Evolutionary conservation across 352 stramenopile species (phyloP), one percentile per base, ranked within the genome.

Genomic region (Phytophthora sp.): DNA sequence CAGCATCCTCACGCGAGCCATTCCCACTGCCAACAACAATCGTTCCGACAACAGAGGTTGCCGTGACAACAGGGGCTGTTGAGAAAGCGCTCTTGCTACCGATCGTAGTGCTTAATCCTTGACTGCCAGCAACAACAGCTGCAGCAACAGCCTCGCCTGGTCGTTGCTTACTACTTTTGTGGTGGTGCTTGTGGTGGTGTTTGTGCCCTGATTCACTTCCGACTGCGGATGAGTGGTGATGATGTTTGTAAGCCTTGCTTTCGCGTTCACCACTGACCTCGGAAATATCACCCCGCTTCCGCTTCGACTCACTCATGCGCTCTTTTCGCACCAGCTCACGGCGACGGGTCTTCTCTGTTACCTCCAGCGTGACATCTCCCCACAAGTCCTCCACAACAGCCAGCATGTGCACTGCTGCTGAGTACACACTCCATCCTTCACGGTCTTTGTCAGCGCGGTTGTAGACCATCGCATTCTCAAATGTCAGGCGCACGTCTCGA

Each of bases 381-480:
- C 84, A 92, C 38, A 92, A 54, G 39, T 95, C 87, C 9, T 89
- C 84, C n/a, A 80, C 73, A 11, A 94, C 77, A 30, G 49, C 35
- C 23, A 92, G 56, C 84, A 95, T 92, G 28, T 88, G 81, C 10
- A 81, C 62, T 17, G 84, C 87, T n/a, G 84, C 82, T 2, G 72
- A 72, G 59, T 95, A 95, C 39, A 95, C 85, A 17, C 65, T 94
- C 84, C 83, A 92, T 43, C 79, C 85, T 28, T 93, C 84, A 27
- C 86, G 82, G 27, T 85, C 82, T 51, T 94, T 94, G 62, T 95
- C 87, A 1, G 81, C 76, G 11, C 70, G 77, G 53, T 95, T 95
- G 64, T 93, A 95, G 10, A 76, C 43, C 54, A 94, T 82, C 4
- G 87, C 87, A 61, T 95, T 95, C 58, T 95, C 82, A 44, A 95